Percentiles rank a stretch among this genome's conserved stretches.
Conservation (phyloP, 495 filamentous ascomycete species). For the Achaetomiella virescens region DNA sequence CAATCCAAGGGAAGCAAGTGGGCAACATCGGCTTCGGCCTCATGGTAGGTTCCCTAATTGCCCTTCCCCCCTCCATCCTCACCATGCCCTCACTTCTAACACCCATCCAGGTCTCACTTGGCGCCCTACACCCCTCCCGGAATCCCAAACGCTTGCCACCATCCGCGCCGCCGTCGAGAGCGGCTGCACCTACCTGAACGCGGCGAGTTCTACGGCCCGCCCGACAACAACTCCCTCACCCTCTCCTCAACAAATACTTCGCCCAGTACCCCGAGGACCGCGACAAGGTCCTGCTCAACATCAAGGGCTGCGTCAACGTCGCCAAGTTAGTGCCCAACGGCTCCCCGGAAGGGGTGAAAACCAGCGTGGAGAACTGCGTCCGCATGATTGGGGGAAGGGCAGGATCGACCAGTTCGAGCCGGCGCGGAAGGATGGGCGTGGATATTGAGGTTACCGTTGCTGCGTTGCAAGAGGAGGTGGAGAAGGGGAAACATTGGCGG, state of each 20-base stretch:
- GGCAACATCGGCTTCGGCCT: slow-evolving; percentile 54
- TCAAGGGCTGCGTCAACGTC: slow-evolving; percentile 54
- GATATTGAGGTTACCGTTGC: slow-evolving; percentile 45
- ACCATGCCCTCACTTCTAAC: not conserved
- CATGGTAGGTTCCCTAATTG: slow-evolving; percentile 35
- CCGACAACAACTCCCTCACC: slow-evolving; percentile 59
- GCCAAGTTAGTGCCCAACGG: slow-evolving; percentile 42
- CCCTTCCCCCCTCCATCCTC: not conserved
- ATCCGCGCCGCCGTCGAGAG: slow-evolving; percentile 60
- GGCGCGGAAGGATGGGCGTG: slow-evolving; percentile 60
- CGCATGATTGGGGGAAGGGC: slow-evolving; percentile 65
- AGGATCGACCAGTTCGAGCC: slow-evolving; percentile 76
- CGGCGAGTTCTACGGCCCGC: slow-evolving; percentile 73
- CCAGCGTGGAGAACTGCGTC: slow-evolving; percentile 63
- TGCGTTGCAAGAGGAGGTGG: slow-evolving; percentile 53
- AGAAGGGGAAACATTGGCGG: slow-evolving; percentile 72
- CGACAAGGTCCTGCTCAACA: slow-evolving; percentile 55
- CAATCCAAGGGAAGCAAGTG: slow-evolving; percentile 45
- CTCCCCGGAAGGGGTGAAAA: slow-evolving; percentile 56
- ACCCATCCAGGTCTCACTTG: slow-evolving; percentile 62
- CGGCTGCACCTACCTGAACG: slow-evolving; percentile 77
- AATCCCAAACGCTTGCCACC: slow-evolving; percentile 58
- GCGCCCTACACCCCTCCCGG: slow-evolving; percentile 45
- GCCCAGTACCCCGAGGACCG: slow-evolving; percentile 61
- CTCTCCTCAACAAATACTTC: slow-evolving; percentile 63